Base-by-base conservation (phyloP, 306 rosid species). In the Hippophae rhamnoides region DNA sequence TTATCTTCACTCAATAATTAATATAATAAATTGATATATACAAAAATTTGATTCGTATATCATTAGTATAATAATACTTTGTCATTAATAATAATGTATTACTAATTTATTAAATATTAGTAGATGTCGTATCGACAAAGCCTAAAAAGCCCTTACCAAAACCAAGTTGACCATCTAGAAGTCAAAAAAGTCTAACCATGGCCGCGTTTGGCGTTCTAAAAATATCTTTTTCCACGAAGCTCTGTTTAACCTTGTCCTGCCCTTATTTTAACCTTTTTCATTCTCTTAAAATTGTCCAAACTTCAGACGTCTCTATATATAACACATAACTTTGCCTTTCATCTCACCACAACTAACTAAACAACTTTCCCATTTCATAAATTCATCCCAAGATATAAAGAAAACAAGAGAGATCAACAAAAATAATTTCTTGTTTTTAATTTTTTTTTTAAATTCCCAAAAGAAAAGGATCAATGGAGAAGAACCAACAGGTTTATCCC, bases 381-480 rank as follows among this genome's bases (percentile, higher is more conserved):
- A 13, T 38, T 40, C 41, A 41, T n/a, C 56, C 26, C 0, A 46
- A 26, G 52, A 25, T 49, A 56, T 38, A 31, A 38, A n/a, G 9
- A 47, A 25, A 8, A 43, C 43, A 40, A 11, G 26, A 10, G 23
- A 18, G 1, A 18, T 18, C 23, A 18, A 18, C 23, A 18, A 18
- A 18, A 18, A 18, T 18, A 18, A 18, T 18, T 18, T 18, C 23
- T 18, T 18, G 0, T 49, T 48, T 43, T 9, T 42, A 9, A 0
- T 18, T 62, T 18, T 23, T 14, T 14, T 31, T 14, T 41, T 41
- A 10, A 43, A 68, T 43, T 12, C 40, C 58, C 8, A 1, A 44
- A 46, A 63, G 27, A 10, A 5, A 27, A n/a, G 26, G 14, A 44
- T 41, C 10, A 56, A 72, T 73, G 78, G 78, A 68, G 61, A 57